Evolutionary conservation across 768 basidiomycete species (phyloP), one percentile per base, ranked within the genome.

Genomic region (Pulveroboletus sp.): DNA sequence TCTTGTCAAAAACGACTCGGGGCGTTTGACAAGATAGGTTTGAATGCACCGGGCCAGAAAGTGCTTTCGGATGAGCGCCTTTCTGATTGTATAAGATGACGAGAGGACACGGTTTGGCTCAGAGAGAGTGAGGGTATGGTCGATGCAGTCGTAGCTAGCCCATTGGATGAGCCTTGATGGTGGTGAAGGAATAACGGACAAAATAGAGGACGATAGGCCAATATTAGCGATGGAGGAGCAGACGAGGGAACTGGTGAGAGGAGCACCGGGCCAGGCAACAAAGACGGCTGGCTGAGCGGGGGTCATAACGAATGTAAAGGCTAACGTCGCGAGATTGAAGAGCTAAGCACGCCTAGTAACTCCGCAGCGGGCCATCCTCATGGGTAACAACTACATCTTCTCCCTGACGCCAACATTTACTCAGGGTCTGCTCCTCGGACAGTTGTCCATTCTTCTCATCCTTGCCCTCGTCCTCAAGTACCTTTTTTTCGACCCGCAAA

Each of bases 1-100:
- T 30, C 58, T 60, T 41, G 62, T 70, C 33, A 97, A 75, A 7
- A 71, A 47, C 15, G 87, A 84, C 13, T 73, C 50, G 5, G 81
- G 75, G 62, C 82, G 72, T 70, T 97, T 98, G 37, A 75, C 80
- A 42, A 84, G 61, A 67, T 89, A 92, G 15, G 80, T 78, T 38
- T 77, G 78, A 17, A 92, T 77, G 44, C 82, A 83, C 31, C 81
- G 79, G 5, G 92, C 85, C 3, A 99, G 76, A 64, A 86, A 93
- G 62, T 96, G 92, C 67, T 98, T 98, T 47, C 96, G 81, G 55
- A 98, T 98, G 47, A 99, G 76, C 32, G 87, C 85, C 67, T 98
- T 96, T 52, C 94, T 80, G 63, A 94, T 92, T 13, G 82, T 85
- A 63, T 93, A 94, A 32, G 84, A 85, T 8, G 89, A 94, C 0